Conservation (phyloP, 2,329 filamentous ascomycete species). For the Phyllosticta capitalensis region DNA sequence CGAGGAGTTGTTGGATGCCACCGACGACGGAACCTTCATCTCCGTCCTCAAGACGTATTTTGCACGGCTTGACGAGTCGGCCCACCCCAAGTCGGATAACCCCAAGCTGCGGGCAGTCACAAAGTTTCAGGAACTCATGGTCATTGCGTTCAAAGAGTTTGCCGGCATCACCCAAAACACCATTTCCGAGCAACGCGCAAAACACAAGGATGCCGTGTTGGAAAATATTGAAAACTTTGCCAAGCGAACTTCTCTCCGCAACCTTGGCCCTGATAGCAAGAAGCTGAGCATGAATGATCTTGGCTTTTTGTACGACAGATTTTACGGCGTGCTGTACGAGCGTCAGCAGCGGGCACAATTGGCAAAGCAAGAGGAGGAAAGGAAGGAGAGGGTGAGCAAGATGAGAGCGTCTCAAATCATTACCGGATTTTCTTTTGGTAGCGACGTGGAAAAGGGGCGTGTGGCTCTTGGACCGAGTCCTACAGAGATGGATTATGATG, state of each 20-base stretch:
- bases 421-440: conserved; percentile 37
- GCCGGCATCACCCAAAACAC: conserved; percentile 88
- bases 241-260: conserved; percentile 91
- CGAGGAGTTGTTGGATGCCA: conserved; percentile 84
- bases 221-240: conserved; percentile 96
- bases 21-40: conserved; percentile 94
- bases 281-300: conserved; percentile 76
- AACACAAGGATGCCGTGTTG: conserved; percentile 88
- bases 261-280: conserved; percentile 93
- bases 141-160: conserved; percentile 98
- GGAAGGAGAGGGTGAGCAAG: conserved; percentile 56
- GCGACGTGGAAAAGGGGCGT: conserved; percentile 65
- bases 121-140: conserved; percentile 95
- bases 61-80: conserved; percentile 83
- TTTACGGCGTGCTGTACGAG: conserved; percentile 87
- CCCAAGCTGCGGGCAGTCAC: conserved; percentile 90
- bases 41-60: conserved; percentile 95
- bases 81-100: conserved; percentile 91
- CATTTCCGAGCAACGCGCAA: conserved; percentile 77
- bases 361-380: conserved; percentile 55
- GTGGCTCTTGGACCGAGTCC: conserved; percentile 84
- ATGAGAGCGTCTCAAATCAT: conserved; percentile 43
- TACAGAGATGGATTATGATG: conserved; percentile 94
- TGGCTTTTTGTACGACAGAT: conserved; percentile 83
- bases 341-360: conserved; percentile 73